These are phyloP conservation scores for Psilocybe sp. DNA, from an alignment of 768 basidiomycete genomes.

Conservation along the genomic window DNA sequence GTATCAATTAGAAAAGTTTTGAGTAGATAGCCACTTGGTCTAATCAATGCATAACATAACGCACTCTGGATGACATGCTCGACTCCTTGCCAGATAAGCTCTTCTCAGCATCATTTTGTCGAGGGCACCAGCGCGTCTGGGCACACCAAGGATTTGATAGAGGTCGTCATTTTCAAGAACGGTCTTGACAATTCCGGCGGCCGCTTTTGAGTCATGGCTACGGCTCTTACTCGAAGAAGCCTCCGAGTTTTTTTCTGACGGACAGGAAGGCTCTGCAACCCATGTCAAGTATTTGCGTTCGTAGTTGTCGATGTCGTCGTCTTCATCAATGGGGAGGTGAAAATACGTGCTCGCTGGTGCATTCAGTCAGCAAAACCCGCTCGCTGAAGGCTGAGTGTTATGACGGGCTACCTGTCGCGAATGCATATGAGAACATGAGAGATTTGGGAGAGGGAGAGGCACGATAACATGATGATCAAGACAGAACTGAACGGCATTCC, in stretches of 20 bases:
- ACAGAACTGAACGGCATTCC: neutral
- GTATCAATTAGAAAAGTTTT: conserved; percentile 9
- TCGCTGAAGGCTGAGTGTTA: neutral
- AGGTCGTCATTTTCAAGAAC: conserved; percentile 65
- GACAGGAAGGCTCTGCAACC: conserved; percentile 35
- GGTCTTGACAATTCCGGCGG: conserved; percentile 37
- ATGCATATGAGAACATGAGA: conserved; percentile 44
- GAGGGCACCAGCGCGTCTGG: conserved; percentile 36
- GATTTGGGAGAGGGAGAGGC: conserved; percentile 10
- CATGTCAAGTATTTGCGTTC: conserved; percentile 49
- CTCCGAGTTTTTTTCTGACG: conserved; percentile 13
- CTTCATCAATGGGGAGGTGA: conserved; percentile 59
- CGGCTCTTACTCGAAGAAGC: neutral
- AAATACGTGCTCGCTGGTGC: conserved; percentile 58
- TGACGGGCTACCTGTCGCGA: conserved; percentile 33
- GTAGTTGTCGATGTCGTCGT: conserved; percentile 43
- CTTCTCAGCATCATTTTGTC: conserved; percentile 67
- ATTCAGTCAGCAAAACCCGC: conserved; percentile 5
- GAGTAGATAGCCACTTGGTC: neutral
- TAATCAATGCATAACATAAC: conserved; percentile 24
- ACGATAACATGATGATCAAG: neutral
- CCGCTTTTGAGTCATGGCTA: conserved; percentile 9
- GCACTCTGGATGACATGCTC: conserved; percentile 84
- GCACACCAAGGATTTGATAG: conserved; percentile 70
- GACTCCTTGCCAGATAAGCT: conserved; percentile 74